Evolutionary conservation across 2,329 filamentous ascomycete genomes (phyloP).

Genomic region (Pestalotiopsis sp.): DNA sequence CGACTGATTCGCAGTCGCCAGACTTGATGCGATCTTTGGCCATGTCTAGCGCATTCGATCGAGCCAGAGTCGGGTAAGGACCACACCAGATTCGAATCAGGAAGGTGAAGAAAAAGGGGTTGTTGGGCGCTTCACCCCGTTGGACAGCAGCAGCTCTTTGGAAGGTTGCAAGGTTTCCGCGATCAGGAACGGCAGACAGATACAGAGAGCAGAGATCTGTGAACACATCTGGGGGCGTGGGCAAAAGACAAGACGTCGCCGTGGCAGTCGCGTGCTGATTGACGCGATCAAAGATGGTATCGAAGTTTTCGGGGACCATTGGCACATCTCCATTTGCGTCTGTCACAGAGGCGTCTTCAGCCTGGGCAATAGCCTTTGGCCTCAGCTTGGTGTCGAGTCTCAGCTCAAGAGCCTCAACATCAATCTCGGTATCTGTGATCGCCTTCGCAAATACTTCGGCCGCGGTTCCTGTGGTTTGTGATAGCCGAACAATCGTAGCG

Average conservation of each 20-base stretch:
- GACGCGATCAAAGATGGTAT: slow-evolving; percentile 27
- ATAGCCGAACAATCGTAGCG: slow-evolving; percentile 67
- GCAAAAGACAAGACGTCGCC: slow-evolving; percentile 53
- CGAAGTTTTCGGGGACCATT: slow-evolving; percentile 24
- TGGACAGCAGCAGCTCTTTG: slow-evolving; percentile 58
- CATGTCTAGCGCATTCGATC: slow-evolving; percentile 69
- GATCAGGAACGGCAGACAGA: slow-evolving; percentile 37
- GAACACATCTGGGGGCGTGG: slow-evolving; percentile 55
- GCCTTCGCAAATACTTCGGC: slow-evolving; percentile 69
- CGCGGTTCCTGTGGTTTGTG: slow-evolving; percentile 58
- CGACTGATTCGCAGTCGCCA: slow-evolving; percentile 51
- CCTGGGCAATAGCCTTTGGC: slow-evolving; percentile 51
- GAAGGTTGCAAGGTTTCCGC: slow-evolving; percentile 49
- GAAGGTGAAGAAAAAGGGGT: slow-evolving; percentile 74
- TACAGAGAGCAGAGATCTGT: slow-evolving; percentile 62
- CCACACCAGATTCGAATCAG: slow-evolving; percentile 76
- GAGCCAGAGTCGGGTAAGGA: slow-evolving; percentile 68
- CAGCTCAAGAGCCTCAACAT: slow-evolving; percentile 76
- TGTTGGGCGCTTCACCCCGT: slow-evolving; percentile 55
- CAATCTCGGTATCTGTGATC: slow-evolving; percentile 68
- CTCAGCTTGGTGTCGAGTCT: slow-evolving; percentile 73
- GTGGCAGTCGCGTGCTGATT: slow-evolving; percentile 35
- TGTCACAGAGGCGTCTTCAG: slow-evolving; percentile 51
- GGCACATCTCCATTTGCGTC: slow-evolving; percentile 31
- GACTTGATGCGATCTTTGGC: slow-evolving; percentile 60